Conservation (phyloP, 352 stramenopile species). For the Thraustochytrium striatum region DNA sequence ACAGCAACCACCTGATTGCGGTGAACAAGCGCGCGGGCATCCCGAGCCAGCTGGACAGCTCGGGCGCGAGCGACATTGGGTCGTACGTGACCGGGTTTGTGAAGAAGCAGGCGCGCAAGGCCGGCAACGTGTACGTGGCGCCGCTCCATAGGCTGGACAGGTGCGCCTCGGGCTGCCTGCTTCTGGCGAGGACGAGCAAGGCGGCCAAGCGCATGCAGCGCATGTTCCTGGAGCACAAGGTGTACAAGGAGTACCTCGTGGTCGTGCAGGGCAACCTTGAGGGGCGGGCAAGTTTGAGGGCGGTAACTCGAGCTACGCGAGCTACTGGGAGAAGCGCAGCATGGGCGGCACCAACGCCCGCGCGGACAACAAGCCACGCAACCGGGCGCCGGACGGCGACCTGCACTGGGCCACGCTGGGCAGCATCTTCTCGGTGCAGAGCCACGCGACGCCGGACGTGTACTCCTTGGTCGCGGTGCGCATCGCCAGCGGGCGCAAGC, state of each 20-base stretch:
- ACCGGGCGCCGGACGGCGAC: background rate
- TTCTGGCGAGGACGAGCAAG: conserved; percentile 6
- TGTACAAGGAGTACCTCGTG: conserved; percentile 45
- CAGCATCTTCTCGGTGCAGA: background rate
- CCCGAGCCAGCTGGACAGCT: background rate
- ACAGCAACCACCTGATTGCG: conserved; percentile 40
- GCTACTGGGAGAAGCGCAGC: conserved; percentile 8
- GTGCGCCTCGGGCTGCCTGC: background rate
- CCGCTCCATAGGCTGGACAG: conserved; percentile 32
- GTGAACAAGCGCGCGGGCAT: conserved; percentile 43
- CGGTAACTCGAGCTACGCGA: background rate
- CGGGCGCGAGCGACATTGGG: background rate
- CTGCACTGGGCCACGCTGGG: background rate
- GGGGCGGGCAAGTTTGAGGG: background rate
- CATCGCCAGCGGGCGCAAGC: conserved; percentile 61
- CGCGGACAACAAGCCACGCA: background rate
- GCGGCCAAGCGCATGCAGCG: background rate
- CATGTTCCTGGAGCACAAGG: conserved; percentile 8
- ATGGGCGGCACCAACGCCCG: background rate
- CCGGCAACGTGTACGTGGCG: conserved; percentile 36
- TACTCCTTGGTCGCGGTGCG: conserved; percentile 12
- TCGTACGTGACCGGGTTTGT: background rate
- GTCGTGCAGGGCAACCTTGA: conserved; percentile 20
- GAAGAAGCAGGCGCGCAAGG: conserved; percentile 6
- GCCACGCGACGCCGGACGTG: background rate